Evolutionary conservation across 495 filamentous ascomycete species (phyloP).

Genomic region (Ramalina peruviana): DNA sequence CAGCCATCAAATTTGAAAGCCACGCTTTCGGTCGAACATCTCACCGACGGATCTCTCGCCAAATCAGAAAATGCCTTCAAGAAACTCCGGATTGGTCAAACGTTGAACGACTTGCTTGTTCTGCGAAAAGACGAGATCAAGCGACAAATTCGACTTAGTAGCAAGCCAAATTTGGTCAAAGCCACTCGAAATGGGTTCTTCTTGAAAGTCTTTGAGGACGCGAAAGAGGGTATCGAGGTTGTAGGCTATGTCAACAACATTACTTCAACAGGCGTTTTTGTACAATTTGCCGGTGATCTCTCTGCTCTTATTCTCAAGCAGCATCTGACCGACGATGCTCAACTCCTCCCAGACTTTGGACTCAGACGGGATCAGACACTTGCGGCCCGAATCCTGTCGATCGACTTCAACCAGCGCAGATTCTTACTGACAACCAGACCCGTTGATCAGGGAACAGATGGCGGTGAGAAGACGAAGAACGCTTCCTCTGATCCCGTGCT

Average conservation of each 20-base stretch:
- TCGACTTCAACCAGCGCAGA: constrained; percentile 41
- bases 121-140: constrained; percentile 63
- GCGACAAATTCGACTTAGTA: constrained; percentile 56
- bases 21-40: constrained; percentile 56
- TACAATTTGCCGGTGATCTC: constrained; percentile 67
- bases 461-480: constrained; percentile 20
- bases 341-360: constrained; percentile 58
- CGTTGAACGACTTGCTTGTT: constrained; percentile 67
- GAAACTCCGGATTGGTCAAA: constrained; percentile 68
- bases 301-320: constrained; percentile 66
- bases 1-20: constrained; percentile 57
- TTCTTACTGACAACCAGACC: constrained; percentile 51
- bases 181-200: constrained; percentile 52
- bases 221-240: constrained; percentile 51
- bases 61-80: constrained; percentile 64
- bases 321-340: constrained; percentile 52
- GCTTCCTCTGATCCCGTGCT: constrained; percentile 27
- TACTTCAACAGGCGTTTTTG: constrained; percentile 60
- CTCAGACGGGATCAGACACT: constrained; percentile 59
- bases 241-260: constrained; percentile 79
- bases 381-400: constrained; percentile 48
- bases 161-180: constrained; percentile 69
- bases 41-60: constrained; percentile 63
- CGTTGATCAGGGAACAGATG: constrained; percentile 20
- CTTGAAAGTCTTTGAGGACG: constrained; percentile 50